phyloP scores from a whole-genome alignment of 2,329 filamentous ascomycete species.

The Colletotrichum caudatum region DNA sequence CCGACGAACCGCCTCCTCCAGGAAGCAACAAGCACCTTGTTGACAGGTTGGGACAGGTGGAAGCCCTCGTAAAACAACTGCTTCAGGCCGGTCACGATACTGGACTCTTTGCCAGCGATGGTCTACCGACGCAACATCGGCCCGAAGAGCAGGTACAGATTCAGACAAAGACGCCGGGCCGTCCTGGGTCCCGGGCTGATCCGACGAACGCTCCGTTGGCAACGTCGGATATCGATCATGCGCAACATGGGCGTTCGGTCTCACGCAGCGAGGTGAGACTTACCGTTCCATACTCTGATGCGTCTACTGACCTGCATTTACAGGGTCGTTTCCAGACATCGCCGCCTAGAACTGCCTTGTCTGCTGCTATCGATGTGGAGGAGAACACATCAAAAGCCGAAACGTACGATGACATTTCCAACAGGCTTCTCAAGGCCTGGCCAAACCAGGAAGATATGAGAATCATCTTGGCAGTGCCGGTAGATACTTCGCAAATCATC shows the following conservation, averaged over 20 bases:
- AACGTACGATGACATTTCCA: neutral
- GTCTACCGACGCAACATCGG: neutral
- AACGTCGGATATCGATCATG: neutral
- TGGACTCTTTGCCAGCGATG: neutral
- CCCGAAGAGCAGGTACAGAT: neutral
- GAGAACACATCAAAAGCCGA: neutral
- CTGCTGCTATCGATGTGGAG: too few relatives aligned
- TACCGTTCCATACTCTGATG: too few relatives aligned
- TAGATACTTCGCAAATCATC: constrained; percentile 20
- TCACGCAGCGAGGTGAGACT: neutral
- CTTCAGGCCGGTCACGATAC: constrained; percentile 3
- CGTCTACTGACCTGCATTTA: neutral
- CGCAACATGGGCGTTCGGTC: neutral
- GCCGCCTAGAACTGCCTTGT: neutral
- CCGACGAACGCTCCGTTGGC: neutral
- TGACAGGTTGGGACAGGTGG: constrained; percentile 52
- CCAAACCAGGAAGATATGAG: constrained; percentile 13
- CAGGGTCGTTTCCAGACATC: neutral
- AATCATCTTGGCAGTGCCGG: neutral
- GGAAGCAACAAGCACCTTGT: constrained; percentile 46
- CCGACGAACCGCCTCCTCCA: constrained; percentile 51
- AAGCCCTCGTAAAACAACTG: constrained; percentile 51
- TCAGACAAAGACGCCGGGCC: neutral
- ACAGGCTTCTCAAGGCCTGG: constrained; percentile 17
- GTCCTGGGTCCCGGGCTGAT: neutral